Evolutionary conservation across 2,329 filamentous ascomycete genomes (phyloP), one percentile per base, ranked within the genome.

Genomic region (Hypoxylon sp.): DNA sequence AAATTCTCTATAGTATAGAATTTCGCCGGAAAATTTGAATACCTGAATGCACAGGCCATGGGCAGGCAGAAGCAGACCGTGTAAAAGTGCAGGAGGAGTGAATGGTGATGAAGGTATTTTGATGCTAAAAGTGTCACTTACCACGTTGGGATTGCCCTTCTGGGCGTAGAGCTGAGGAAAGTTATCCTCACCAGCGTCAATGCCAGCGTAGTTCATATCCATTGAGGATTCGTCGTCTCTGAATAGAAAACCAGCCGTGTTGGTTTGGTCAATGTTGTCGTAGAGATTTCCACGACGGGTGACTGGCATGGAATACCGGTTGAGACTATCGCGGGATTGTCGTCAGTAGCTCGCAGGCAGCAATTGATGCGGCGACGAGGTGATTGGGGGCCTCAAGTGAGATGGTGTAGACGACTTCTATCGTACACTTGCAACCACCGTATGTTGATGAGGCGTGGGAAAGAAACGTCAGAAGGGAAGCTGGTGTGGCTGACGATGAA

Each of bases 241-340:
- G 78, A 98, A 97, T 40, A 97, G 85, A 77, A 97, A 97, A 61
- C 92, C 90, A 27, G 93, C 89, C 11, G 93, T 94, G 81, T 96
- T 95, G 76, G 94, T 94, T 73, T 93, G 91, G 69, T 96, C 94
- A 64, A 97, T 84, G 42, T 88, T 88, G 74, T 91, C 90, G 77
- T 91, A 90, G 74, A 90, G 82, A 70, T 91, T 89, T 72, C 91
- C 88, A 72, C 90, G 89, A 67, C 88, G 87, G 53, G 92, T 93
- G 57, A 95, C 92, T 33, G 95, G 95, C 92, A 98, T 95, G 3
- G 95, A 98, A 81, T 97, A 97, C 72, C 95, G 92, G 79, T 97
- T 97, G 68, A 91, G 86, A 73, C 93, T 97, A 74, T 20, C 74
- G 66, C 25, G 70, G 68, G 61, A 61, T 59, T 57, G 59, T 30